Conservation (phyloP, 345 rosid species). For the Adansonia digitata region DNA sequence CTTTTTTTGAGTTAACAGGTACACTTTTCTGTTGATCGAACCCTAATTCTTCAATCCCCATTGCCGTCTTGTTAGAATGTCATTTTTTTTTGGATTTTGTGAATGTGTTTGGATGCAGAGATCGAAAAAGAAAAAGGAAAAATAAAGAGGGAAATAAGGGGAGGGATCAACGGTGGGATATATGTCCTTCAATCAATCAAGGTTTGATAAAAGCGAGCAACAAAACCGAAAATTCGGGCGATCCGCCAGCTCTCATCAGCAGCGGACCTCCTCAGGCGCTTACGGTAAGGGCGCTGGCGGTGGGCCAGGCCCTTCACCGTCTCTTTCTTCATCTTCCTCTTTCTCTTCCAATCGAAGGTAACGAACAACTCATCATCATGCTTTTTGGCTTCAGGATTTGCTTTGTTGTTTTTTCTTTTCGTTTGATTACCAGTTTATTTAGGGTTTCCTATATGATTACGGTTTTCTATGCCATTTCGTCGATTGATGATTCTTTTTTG, state of each 20-base stretch:
- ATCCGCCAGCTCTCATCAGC: slow-evolving; percentile 64
- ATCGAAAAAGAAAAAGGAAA: neutral
- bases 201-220: slow-evolving; percentile 69
- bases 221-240: slow-evolving; percentile 68
- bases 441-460: slow-evolving; percentile 4
- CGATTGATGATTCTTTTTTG: neutral
- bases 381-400: neutral
- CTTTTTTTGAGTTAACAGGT: slow-evolving; percentile 32
- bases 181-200: slow-evolving; percentile 98
- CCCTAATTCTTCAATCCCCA: slow-evolving; percentile 13
- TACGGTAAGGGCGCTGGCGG: slow-evolving; percentile 75
- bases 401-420: neutral
- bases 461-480: neutral
- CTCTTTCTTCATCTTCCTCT: slow-evolving; percentile 35
- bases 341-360: slow-evolving; percentile 62
- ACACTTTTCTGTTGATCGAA: slow-evolving; percentile 1
- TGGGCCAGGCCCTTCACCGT: slow-evolving; percentile 65
- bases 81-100: neutral
- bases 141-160: slow-evolving; percentile 2
- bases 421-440: neutral
- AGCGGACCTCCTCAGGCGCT: slow-evolving; percentile 60
- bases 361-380: neutral
- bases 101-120: slow-evolving; percentile 25
- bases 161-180: slow-evolving; percentile 37
- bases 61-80: neutral